Base-by-base conservation (phyloP, 2,329 filamentous ascomycete genomes). In the Rutstroemia sp. region DNA sequence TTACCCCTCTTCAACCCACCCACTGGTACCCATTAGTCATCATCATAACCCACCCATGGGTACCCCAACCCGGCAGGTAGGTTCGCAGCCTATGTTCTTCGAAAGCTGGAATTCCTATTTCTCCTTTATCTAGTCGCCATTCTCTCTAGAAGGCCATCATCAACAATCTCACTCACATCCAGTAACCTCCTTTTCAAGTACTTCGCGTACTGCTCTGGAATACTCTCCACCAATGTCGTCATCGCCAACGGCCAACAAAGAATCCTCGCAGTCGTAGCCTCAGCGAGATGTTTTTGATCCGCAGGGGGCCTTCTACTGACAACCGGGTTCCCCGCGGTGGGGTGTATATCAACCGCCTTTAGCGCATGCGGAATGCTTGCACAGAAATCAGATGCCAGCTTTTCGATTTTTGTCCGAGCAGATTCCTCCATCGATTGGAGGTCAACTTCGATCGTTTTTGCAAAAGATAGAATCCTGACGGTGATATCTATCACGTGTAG, bases 101-200 rank as follows among this genome's bases (percentile, higher is more conserved):
- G 7, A 27, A 27, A 8, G 7, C 25, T 27, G 1, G 25, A 27
- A 27, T 27, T 27, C 25, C 25, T 7, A 4, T 8, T 27, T 27
- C 9, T 12, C 10, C 9, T 42, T 42, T 14, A 42, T 45, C 5
- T 80, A 42, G 48, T 36, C 25, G 58, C 58, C 52, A 57, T 44
- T 49, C 42, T 49, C 56, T 58, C 52, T 23, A 60, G 27, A 8
- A 60, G 39, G 17, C 56, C 56, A 48, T 60, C 58, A 36, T 56
- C 52, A 9, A 58, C 52, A 38, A 58, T 50, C 39, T 58, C 58
- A 47, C 56, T 56, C 5, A 60, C 52, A 42, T 58, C 58, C 14
- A 56, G 45, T 10, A 60, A 51, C 2, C 56, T 51, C 27, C 19
- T 50, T 27, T 46, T 58, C n/a, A 58, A 14, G 23, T 56, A 60